Evolutionary conservation across 1,139 yeast species (phyloP).

Genomic region (Casaregolazyma suthepensis): DNA sequence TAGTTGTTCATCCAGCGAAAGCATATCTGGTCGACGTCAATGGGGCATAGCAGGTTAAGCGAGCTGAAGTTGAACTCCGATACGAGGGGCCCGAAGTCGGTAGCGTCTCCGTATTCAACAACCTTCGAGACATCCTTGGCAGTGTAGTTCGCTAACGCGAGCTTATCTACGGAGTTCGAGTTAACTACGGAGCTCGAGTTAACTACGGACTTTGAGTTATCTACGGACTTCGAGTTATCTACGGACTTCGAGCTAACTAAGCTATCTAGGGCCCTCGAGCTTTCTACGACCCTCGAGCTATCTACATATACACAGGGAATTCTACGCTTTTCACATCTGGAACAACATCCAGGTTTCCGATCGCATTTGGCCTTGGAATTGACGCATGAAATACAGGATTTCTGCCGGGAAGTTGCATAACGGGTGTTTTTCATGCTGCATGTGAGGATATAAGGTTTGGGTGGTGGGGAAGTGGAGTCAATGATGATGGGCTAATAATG

Average conservation of each 20-base stretch:
- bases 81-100: no score
- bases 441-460: not conserved
- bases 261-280: no score
- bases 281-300: not conserved
- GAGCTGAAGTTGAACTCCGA: constrained; percentile 4
- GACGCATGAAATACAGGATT: constrained; percentile 9
- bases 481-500: not conserved
- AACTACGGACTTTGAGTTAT: not conserved
- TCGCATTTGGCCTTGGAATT: constrained; percentile 11
- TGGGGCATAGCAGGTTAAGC: constrained; percentile 9
- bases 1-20: constrained; percentile 10
- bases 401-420: constrained; percentile 8
- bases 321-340: not conserved
- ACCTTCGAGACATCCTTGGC: not conserved
- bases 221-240: not conserved
- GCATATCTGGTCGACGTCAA: constrained; percentile 6
- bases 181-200: no score
- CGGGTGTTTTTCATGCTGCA: constrained; percentile 3
- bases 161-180: no score
- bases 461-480: no score
- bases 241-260: no score
- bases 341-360: constrained; percentile 1
- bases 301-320: not conserved
- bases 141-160: not conserved
- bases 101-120: no score